Conservation (phyloP, 805 yeast species). For the Saccharomycopsis sp. region DNA sequence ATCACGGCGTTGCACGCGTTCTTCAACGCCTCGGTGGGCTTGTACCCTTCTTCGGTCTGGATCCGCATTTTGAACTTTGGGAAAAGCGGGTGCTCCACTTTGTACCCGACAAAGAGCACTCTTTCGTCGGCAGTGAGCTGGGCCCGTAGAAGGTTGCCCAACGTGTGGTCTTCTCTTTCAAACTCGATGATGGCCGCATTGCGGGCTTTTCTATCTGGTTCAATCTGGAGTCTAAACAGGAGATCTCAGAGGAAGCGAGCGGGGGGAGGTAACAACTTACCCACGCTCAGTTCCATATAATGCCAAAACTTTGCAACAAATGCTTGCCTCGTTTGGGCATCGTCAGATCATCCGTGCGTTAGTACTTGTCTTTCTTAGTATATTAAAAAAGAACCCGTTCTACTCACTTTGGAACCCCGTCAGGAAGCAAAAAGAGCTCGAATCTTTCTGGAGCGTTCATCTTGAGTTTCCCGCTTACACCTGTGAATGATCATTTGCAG, state of each 20-base stretch:
- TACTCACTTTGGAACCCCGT: conserved; percentile 85
- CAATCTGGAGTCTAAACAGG: conserved; percentile 55
- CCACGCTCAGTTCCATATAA: too few species aligned
- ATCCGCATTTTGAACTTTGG: conserved; percentile 91
- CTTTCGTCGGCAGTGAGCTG: conserved; percentile 78
- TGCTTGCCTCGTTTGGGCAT: too few species aligned
- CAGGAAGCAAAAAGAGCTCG: conserved; percentile 93
- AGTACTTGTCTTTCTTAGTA: too few species aligned
- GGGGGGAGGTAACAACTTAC: too few species aligned
- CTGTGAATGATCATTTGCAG: too few species aligned
- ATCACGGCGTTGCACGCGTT: conserved; percentile 84
- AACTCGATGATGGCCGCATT: conserved; percentile 88
- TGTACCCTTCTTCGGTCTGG: conserved; percentile 91
- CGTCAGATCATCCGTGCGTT: too few species aligned
- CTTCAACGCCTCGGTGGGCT: conserved; percentile 82
- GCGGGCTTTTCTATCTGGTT: conserved; percentile 92
- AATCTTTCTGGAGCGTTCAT: conserved; percentile 99
- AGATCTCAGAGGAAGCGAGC: too few species aligned
- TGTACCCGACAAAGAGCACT: conserved; percentile 95
- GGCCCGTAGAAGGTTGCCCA: conserved; percentile 81
- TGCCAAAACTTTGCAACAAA: too few species aligned
- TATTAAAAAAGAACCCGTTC: conserved; percentile 15
- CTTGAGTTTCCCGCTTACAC: too few species aligned
- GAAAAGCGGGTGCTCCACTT: conserved; percentile 94
- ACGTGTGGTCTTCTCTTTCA: conserved; percentile 96